Percentiles rank a stretch among this genome's conserved stretches.
phyloP scores from a whole-genome alignment of 768 basidiomycete species.

The Boletus reticuloceps region DNA sequence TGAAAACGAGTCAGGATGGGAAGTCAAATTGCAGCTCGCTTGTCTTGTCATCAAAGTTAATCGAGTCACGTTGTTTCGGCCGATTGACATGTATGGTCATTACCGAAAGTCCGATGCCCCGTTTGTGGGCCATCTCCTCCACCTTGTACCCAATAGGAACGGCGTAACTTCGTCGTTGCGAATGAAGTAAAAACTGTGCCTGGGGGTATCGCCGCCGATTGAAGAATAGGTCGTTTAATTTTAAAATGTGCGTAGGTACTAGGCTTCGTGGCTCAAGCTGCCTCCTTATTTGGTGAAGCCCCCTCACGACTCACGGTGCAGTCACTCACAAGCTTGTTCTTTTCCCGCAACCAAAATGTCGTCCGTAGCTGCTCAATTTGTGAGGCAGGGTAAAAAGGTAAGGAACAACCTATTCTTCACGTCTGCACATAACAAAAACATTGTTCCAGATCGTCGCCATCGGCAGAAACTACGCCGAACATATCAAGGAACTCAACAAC shows the following conservation, averaged over 20 bases:
- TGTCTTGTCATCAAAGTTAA: not conserved
- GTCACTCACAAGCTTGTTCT: not conserved
- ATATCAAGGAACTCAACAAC: conserved; percentile 91
- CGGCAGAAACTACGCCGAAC: conserved; percentile 90
- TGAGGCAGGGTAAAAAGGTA: conserved; percentile 48
- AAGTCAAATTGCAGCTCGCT: not conserved
- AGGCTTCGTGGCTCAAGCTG: too few relatives aligned
- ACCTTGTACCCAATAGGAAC: not conserved
- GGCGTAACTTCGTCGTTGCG: too few relatives aligned
- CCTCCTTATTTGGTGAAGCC: not conserved
- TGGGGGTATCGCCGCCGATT: too few relatives aligned
- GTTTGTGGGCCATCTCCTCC: too few relatives aligned
- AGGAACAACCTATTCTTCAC: not conserved
- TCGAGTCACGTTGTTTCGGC: conserved; percentile 29
- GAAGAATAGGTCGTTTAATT: too few relatives aligned
- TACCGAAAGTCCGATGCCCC: conserved; percentile 23
- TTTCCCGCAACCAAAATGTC: conserved; percentile 24
- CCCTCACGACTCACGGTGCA: not conserved
- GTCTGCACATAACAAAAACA: not conserved
- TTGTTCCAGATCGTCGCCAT: conserved; percentile 82
- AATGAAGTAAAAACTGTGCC: too few relatives aligned
- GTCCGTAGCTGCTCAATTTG: conserved; percentile 38
- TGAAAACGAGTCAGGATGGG: conserved; percentile 1
- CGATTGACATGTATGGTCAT: conserved; percentile 18
- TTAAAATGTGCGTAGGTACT: too few relatives aligned